Conservation (phyloP, 2,329 filamentous ascomycete species). For the Arthrobotrys iridis region DNA sequence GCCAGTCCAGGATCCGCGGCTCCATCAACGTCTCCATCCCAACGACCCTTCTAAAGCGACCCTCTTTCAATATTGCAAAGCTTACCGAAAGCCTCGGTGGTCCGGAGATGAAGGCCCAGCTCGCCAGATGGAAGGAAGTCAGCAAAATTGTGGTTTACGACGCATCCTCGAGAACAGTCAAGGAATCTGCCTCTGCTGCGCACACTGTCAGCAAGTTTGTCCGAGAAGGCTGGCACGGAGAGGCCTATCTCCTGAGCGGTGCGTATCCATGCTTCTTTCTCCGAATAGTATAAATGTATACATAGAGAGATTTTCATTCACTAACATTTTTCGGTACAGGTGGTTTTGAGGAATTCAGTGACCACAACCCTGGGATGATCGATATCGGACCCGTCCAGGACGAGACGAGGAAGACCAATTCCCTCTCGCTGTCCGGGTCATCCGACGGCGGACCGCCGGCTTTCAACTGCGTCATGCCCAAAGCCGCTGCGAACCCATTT, state of each 20-base stretch:
- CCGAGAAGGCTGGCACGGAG: slow-evolving; percentile 80
- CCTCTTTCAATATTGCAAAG: slow-evolving; percentile 88
- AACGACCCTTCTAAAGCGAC: slow-evolving; percentile 88
- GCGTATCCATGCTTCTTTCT: slow-evolving; percentile 12
- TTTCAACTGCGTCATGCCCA: slow-evolving; percentile 75
- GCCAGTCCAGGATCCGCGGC: slow-evolving; percentile 76
- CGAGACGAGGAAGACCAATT: slow-evolving; percentile 64
- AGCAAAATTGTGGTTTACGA: slow-evolving; percentile 89
- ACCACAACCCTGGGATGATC: slow-evolving; percentile 72
- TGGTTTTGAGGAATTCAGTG: slow-evolving; percentile 79
- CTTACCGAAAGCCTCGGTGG: slow-evolving; percentile 85
- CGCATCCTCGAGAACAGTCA: slow-evolving; percentile 76
- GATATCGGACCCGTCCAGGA: slow-evolving; percentile 65
- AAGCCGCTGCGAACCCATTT: slow-evolving; percentile 82
- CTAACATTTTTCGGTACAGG: slow-evolving; percentile 64
- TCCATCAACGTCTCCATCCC: slow-evolving; percentile 94
- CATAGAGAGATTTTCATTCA: not conserved
- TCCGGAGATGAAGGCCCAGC: slow-evolving; percentile 74
- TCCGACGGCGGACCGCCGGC: slow-evolving; percentile 72
- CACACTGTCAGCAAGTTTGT: slow-evolving; percentile 95
- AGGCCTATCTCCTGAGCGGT: slow-evolving; percentile 74
- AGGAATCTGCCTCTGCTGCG: slow-evolving; percentile 80
- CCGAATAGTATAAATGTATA: not conserved
- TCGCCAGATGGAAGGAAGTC: slow-evolving; percentile 78
- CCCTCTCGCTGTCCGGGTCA: slow-evolving; percentile 56